These are phyloP conservation scores for Termitomyces sp. DNA, from an alignment of 768 basidiomycete genomes.

Conservation along the genomic window DNA sequence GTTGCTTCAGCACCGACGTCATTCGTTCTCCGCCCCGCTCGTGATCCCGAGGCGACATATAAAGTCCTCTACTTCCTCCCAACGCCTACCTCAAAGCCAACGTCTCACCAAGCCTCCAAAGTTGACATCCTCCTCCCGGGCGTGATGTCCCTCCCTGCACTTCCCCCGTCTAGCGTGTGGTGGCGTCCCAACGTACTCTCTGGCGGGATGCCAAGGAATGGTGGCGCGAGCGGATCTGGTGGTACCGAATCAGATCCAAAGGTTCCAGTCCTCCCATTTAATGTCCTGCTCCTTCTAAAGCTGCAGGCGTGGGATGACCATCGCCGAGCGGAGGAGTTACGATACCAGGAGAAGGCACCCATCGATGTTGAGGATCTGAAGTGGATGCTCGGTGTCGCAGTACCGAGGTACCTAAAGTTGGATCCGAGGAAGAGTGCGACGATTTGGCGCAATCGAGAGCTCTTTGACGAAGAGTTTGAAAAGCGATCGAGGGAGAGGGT, in stretches of 20 bases:
- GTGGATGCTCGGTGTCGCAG: conserved; percentile 3
- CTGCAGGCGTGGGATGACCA: conserved; percentile 19
- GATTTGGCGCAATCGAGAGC: conserved; percentile 2
- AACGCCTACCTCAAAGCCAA: conserved; percentile 8
- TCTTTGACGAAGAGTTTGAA: conserved; percentile 14
- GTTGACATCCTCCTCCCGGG: conserved; percentile 17
- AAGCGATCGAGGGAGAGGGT: conserved; percentile 8
- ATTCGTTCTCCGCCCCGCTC: conserved; percentile 6
- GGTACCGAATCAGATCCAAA: not conserved
- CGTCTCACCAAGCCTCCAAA: not conserved
- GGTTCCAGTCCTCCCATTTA: conserved; percentile 14
- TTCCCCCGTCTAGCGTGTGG: not conserved
- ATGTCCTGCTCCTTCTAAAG: conserved; percentile 14
- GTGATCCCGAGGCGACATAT: conserved; percentile 13
- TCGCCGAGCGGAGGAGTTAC: conserved; percentile 5
- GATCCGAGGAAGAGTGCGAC: not conserved
- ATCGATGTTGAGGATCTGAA: conserved; percentile 13
- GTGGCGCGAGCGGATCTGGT: not conserved
- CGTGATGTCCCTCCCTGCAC: conserved; percentile 15
- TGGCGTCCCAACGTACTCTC: not conserved
- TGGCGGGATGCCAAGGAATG: not conserved
- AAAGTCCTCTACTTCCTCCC: conserved; percentile 14
- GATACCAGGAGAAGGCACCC: conserved; percentile 11
- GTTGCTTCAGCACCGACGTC: conserved; percentile 2
- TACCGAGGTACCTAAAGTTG: not conserved